These are phyloP conservation scores for Exophiala viscosa DNA, from an alignment of 2,329 filamentous ascomycete genomes.

Conservation along the genomic window DNA sequence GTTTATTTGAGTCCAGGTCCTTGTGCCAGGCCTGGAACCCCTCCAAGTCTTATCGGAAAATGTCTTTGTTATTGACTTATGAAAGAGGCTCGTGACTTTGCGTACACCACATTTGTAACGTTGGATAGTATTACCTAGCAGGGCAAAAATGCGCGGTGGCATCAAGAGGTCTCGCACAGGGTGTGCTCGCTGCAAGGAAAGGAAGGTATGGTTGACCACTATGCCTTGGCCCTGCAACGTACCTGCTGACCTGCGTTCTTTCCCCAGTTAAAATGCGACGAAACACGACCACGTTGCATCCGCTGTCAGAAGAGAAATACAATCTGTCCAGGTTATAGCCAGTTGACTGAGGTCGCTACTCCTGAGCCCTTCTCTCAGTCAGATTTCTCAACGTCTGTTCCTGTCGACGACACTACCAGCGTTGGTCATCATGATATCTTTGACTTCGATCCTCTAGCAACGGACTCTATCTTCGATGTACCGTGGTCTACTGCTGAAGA, in stretches of 20 bases:
- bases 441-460: not conserved
- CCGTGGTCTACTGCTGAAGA: not conserved
- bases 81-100: too few relatives aligned
- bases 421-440: not conserved
- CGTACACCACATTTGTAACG: too few relatives aligned
- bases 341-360: not conserved
- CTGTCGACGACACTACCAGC: not conserved
- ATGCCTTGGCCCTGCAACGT: too few relatives aligned
- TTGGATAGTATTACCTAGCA: not conserved
- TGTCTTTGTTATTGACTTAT: too few relatives aligned
- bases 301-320: conserved; percentile 1
- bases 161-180: not conserved
- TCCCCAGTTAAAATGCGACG: not conserved
- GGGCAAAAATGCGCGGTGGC: not conserved
- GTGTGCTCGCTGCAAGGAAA: conserved; percentile 1
- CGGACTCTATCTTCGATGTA: not conserved
- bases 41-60: too few relatives aligned
- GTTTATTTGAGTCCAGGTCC: too few relatives aligned
- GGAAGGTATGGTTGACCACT: not conserved
- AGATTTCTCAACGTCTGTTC: not conserved
- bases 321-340: not conserved
- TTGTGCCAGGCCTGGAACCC: too few relatives aligned
- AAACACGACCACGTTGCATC: not conserved
- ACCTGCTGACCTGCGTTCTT: too few relatives aligned
- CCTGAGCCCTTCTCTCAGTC: not conserved